Conservation (phyloP, 1,284 basidiomycete species). For the Sanghuangporus baumii region DNA sequence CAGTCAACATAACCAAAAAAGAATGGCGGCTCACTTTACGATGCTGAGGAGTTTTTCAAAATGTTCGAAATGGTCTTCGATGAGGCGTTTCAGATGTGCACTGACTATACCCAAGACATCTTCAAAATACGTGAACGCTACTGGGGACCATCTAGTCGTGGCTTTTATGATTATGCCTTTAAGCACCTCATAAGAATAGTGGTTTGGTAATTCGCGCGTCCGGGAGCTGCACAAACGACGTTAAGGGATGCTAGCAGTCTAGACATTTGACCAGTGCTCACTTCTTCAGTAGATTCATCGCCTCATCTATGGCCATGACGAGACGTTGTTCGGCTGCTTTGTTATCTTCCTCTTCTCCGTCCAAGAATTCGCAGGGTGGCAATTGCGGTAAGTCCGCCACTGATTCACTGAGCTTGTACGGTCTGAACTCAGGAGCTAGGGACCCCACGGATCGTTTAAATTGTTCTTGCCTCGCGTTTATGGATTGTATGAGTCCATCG, state of each 20-base stretch:
- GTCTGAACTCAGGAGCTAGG: slow-evolving; percentile 49
- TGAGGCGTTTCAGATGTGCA: slow-evolving; percentile 35
- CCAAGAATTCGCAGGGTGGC: slow-evolving; percentile 1
- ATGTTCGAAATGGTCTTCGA: slow-evolving; percentile 42
- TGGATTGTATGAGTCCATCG: slow-evolving; percentile 47
- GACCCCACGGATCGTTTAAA: slow-evolving; percentile 43
- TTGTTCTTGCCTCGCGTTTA: slow-evolving; percentile 41
- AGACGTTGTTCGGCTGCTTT: slow-evolving; percentile 19
- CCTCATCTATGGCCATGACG: slow-evolving; percentile 50
- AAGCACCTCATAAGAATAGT: slow-evolving; percentile 59
- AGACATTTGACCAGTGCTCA: slow-evolving; percentile 27
- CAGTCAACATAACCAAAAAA: background rate
- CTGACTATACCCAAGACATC: slow-evolving; percentile 35
- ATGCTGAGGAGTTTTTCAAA: slow-evolving; percentile 50
- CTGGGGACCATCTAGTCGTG: slow-evolving; percentile 43
- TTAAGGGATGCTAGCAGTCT: background rate
- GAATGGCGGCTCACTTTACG: slow-evolving; percentile 39
- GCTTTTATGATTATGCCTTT: slow-evolving; percentile 41
- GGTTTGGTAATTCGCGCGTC: slow-evolving; percentile 62
- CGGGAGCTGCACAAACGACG: slow-evolving; percentile 40
- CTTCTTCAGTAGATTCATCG: slow-evolving; percentile 42
- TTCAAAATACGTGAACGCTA: slow-evolving; percentile 45
- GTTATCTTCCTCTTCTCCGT: slow-evolving; percentile 6
- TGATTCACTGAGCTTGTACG: slow-evolving; percentile 22
- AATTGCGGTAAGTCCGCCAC: background rate